A percentile compares a stretch with the other conserved stretches of the same genome.
Conservation (phyloP, 352 stramenopile species). For the Globisporangium spiculum region DNA sequence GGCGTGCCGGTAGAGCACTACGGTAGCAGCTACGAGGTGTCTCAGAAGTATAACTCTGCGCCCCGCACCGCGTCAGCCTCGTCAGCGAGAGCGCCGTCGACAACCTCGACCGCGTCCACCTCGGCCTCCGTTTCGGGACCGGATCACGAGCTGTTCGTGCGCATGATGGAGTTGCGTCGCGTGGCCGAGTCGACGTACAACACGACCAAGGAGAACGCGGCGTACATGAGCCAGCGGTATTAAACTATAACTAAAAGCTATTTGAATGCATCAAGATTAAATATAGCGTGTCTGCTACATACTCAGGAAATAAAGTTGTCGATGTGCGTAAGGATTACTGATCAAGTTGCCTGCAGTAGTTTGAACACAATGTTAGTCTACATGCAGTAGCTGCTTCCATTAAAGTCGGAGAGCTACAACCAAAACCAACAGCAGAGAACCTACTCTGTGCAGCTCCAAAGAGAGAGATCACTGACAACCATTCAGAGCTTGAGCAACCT, state of each 20-base stretch:
- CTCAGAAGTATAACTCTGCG: not conserved
- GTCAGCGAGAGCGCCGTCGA: constrained; percentile 18
- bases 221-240: constrained; percentile 28
- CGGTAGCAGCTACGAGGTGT: not conserved
- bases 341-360: too few relatives aligned
- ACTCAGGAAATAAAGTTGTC: too few relatives aligned
- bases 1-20: constrained; percentile 11
- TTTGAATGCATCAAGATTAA: too few relatives aligned
- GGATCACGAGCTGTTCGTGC: constrained; percentile 22
- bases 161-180: constrained; percentile 49
- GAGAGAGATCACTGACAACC: too few relatives aligned
- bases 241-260: not conserved
- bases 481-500: too few relatives aligned
- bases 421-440: too few relatives aligned
- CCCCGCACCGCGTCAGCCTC: constrained; percentile 9
- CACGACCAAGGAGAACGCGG: constrained; percentile 45
- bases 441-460: too few relatives aligned
- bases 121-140: not conserved
- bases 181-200: constrained; percentile 50
- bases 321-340: too few relatives aligned
- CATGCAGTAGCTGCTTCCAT: too few relatives aligned
- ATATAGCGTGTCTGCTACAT: too few relatives aligned
- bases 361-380: too few relatives aligned
- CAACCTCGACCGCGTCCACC: not conserved
- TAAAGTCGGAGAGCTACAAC: too few relatives aligned